These are phyloP conservation scores for Lactarius sp. DNA, from an alignment of 768 basidiomycete genomes.

Conservation along the genomic window DNA sequence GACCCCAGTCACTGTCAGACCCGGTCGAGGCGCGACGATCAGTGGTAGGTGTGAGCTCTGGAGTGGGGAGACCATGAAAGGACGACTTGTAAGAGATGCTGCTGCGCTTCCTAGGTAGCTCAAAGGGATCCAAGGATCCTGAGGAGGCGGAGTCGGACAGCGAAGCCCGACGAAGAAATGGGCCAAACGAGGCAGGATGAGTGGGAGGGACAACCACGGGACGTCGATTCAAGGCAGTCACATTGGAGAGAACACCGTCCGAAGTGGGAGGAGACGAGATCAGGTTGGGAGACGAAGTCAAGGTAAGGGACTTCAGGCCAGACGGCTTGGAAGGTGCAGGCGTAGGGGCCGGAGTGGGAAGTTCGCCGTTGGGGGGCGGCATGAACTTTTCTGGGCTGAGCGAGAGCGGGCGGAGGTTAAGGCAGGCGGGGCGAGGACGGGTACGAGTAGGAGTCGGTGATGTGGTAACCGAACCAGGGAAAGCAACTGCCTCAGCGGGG, in stretches of 20 bases:
- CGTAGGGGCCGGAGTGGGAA: conserved; percentile 40
- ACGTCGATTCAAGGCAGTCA: conserved; percentile 30
- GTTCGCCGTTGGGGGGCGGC: conserved; percentile 28
- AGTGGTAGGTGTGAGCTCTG: conserved; percentile 66
- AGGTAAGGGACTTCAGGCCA: conserved; percentile 50
- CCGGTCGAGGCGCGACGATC: conserved; percentile 41
- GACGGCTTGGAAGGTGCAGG: conserved; percentile 47
- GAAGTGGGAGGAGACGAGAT: conserved; percentile 17
- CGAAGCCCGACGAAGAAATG: conserved; percentile 34
- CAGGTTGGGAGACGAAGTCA: conserved; percentile 33
- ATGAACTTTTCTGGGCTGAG: conserved; percentile 52
- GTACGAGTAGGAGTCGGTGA: conserved; percentile 39
- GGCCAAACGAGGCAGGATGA: conserved; percentile 30
- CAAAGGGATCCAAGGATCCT: conserved; percentile 33
- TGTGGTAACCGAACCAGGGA: conserved; percentile 17
- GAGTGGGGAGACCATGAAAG: conserved; percentile 56
- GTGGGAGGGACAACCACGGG: conserved; percentile 35
- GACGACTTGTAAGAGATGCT: conserved; percentile 70
- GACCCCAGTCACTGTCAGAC: conserved; percentile 31
- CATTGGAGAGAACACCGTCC: conserved; percentile 13
- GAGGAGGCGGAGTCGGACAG: conserved; percentile 30
- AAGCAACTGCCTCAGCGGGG: conserved; percentile 4
- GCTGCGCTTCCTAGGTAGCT: conserved; percentile 45
- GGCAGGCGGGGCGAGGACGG: conserved; percentile 62
- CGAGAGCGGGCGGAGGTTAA: conserved; percentile 66